Conservation (phyloP, 192 early-diverging fungal genomes). For the Jimgerdemannia flammicorona region DNA sequence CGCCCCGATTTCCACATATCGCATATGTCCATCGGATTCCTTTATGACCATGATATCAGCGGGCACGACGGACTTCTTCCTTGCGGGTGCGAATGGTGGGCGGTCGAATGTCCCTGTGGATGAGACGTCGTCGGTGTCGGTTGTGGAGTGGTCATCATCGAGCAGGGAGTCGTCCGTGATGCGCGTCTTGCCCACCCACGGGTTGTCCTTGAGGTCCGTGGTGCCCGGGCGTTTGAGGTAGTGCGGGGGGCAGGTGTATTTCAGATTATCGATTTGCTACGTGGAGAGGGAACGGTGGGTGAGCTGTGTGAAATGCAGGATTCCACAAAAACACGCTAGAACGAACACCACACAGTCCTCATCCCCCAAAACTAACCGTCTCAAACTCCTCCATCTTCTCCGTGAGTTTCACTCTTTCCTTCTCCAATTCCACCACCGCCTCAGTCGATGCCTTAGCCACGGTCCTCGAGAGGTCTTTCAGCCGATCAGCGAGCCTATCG, state of each 20-base stretch:
- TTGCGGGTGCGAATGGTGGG: not conserved
- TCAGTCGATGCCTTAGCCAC: not conserved
- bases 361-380: not conserved
- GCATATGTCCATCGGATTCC: not conserved
- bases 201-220: not conserved
- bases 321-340: too few species aligned
- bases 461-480: not conserved
- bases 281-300: not conserved
- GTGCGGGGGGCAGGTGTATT: constrained; percentile 1
- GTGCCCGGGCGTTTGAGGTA: constrained; percentile 1
- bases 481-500: not conserved
- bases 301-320: too few species aligned
- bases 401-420: not conserved
- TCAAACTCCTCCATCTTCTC: constrained; percentile 1
- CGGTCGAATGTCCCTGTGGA: not conserved
- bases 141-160: not conserved
- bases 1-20: not conserved
- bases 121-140: not conserved
- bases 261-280: constrained; percentile 1
- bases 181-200: constrained; percentile 2
- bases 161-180: not conserved
- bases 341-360: not conserved
- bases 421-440: not conserved
- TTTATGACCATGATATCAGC: not conserved
- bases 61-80: not conserved